These are phyloP conservation scores for Podaxis mareebaensis DNA, from an alignment of 768 basidiomycete genomes.

Conservation along the genomic window DNA sequence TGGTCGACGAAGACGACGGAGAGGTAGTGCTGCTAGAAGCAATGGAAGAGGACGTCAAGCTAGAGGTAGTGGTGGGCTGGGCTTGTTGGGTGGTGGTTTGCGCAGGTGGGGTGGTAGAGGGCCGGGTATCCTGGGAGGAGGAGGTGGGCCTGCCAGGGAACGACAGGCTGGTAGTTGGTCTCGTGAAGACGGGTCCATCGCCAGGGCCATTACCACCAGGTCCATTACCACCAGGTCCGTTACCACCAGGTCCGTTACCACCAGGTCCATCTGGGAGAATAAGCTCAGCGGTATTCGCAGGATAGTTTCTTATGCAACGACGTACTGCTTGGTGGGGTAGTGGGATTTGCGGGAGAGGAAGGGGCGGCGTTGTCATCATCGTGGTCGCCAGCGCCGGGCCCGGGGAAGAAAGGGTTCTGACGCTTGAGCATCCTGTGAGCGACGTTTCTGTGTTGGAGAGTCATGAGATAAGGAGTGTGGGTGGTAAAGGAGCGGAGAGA, in stretches of 20 bases:
- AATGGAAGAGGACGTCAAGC: slow-evolving; percentile 18
- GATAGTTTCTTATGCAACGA: not conserved
- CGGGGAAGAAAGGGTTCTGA: slow-evolving; percentile 5
- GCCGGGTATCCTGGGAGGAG: slow-evolving; percentile 2
- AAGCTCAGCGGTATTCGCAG: not conserved
- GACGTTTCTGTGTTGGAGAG: slow-evolving; percentile 28
- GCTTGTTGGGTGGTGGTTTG: not conserved
- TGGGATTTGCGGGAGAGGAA: not conserved
- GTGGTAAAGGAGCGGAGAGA: slow-evolving; percentile 25
- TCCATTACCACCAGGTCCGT: slow-evolving; percentile 2
- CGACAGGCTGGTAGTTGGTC: not conserved
- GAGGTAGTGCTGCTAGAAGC: slow-evolving; percentile 17
- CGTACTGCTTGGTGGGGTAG: not conserved
- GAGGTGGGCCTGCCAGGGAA: not conserved
- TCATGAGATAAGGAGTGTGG: slow-evolving; percentile 29
- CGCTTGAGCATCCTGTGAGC: slow-evolving; percentile 29
- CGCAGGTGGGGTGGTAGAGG: slow-evolving; percentile 17
- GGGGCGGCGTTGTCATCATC: not conserved
- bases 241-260: not conserved
- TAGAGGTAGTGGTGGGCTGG: slow-evolving; percentile 2
- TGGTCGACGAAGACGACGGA: slow-evolving; percentile 18
- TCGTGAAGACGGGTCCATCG: not conserved
- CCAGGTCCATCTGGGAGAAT: not conserved
- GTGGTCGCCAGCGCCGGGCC: not conserved
- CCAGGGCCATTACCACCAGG: not conserved